Percentiles rank a stretch among this genome's conserved stretches.
These are phyloP conservation scores for Trichaptum fuscoviolaceum DNA, from an alignment of 768 basidiomycete genomes.

Conservation along the genomic window DNA sequence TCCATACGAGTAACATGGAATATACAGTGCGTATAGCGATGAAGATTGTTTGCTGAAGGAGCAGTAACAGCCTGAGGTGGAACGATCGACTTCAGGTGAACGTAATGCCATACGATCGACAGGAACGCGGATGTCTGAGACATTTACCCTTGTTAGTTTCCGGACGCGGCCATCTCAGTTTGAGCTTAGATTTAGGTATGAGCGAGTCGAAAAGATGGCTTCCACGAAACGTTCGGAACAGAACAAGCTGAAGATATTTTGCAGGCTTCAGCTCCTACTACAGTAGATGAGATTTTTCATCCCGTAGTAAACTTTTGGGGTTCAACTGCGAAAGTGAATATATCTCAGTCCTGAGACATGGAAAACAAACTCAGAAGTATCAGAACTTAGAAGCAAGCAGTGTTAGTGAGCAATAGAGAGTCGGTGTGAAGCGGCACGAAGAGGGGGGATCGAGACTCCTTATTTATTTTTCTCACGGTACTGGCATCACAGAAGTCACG, in stretches of 20 bases:
- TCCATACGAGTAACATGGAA: background rate
- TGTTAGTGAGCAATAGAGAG: background rate
- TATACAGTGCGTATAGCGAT: background rate
- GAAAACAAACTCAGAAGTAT: too few species aligned
- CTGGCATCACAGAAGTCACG: too few species aligned
- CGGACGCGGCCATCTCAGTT: background rate
- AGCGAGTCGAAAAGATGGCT: too few species aligned
- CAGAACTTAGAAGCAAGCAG: too few species aligned
- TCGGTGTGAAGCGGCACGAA: background rate
- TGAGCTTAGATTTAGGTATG: background rate
- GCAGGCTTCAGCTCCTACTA: too few species aligned
- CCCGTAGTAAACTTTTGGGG: too few species aligned
- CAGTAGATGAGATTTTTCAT: too few species aligned
- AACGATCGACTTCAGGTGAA: background rate
- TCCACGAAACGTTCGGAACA: too few species aligned
- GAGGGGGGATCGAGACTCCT: background rate
- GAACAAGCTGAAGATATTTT: too few species aligned
- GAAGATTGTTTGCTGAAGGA: background rate
- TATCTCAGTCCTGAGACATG: too few species aligned
- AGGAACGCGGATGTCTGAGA: background rate
- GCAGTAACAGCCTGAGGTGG: background rate
- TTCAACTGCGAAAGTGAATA: too few species aligned
- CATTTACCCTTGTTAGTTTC: background rate
- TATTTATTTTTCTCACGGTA: background rate
- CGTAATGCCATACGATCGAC: background rate